Base-by-base conservation (phyloP, 768 basidiomycete species). In the Podaxis rugospora region DNA sequence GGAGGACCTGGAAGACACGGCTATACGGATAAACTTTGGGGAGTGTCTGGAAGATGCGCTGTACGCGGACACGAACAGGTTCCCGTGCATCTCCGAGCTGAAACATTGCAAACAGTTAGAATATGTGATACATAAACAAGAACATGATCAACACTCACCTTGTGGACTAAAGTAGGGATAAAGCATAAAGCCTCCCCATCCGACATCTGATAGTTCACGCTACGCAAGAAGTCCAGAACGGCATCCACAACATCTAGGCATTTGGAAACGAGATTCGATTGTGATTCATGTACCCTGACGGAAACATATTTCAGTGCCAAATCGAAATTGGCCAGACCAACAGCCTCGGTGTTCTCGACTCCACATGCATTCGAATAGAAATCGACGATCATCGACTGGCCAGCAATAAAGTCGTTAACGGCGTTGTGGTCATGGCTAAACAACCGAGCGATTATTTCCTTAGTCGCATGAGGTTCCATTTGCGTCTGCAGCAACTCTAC, bases 341-440 rank as follows among this genome's bases (percentile, higher is more conserved):
- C 75, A 39, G 80, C 81, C 69, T 83, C 83, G 18, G 87, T 71
- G 55, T 75, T 78, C 46, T 89, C 84, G 32, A 85, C 83, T 18
- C 81, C 83, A 21, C 78, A 77, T 16, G 84, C 81, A 52, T 76
- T 76, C 53, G 83, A 71, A 72, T 87, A 95, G 69, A 93, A 89
- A 1, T 95, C 92, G 56, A 86, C 82, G 21, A 98, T 79, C 52
- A 76, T 80, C 5, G 82, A 77, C 55, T 98, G 73, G 5, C 91
- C 96, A n/a, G 79, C 77, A 56, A 96, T 81, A 67, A 91, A 88
- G 70, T 98, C 97, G 66, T 93, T 95, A 64, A 98, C 89, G 5
- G 95, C 93, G 65, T 90, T 92, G 71, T 98, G 97, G 67, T 97
- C 97, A 62, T 90, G 92, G 68, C 96, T 98, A 77, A 98, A 99